A percentile compares a stretch with the other conserved stretches of the same genome.
Conservation (phyloP, 2,329 filamentous ascomycete species). For the Dactylellina leptospora region DNA sequence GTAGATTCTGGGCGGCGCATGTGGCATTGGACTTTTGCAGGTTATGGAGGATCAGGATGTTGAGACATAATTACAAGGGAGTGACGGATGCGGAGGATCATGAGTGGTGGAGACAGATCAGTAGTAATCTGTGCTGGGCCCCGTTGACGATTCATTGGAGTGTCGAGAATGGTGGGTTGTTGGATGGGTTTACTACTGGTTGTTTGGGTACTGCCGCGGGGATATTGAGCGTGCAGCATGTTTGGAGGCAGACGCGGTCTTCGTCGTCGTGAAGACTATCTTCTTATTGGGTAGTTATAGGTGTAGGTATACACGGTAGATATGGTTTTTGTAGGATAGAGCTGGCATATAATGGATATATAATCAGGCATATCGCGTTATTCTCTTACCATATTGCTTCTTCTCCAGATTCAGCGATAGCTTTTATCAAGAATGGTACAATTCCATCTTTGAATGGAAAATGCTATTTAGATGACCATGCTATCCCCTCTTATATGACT, state of each 20-base stretch:
- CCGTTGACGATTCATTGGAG: slow-evolving; percentile 85
- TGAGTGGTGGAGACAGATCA: slow-evolving; percentile 73
- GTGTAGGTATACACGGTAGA: neutral
- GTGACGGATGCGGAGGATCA: slow-evolving; percentile 61
- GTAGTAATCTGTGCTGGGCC: slow-evolving; percentile 77
- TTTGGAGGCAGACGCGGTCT: slow-evolving; percentile 61
- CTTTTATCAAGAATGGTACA: too few relatives aligned
- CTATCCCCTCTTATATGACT: neutral
- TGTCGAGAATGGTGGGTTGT: slow-evolving; percentile 70
- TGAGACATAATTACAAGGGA: slow-evolving; percentile 56
- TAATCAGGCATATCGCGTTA: slow-evolving; percentile 16
- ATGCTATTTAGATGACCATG: too few relatives aligned
- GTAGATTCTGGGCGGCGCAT: slow-evolving; percentile 80
- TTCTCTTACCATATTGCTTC: slow-evolving; percentile 13
- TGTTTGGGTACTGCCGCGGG: slow-evolving; percentile 67
- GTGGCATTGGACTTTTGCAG: slow-evolving; percentile 78
- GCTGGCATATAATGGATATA: neutral
- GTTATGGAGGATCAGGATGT: slow-evolving; percentile 63
- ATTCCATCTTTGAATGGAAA: too few relatives aligned
- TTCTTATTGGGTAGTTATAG: slow-evolving; percentile 21
- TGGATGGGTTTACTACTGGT: slow-evolving; percentile 68
- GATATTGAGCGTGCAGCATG: slow-evolving; percentile 62
- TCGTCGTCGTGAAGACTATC: neutral
- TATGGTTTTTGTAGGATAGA: slow-evolving; percentile 31
- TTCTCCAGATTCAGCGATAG: too few relatives aligned